Conservation (phyloP, 176 grass and related monocot species). For the Ampelocalamus luodianensis region DNA sequence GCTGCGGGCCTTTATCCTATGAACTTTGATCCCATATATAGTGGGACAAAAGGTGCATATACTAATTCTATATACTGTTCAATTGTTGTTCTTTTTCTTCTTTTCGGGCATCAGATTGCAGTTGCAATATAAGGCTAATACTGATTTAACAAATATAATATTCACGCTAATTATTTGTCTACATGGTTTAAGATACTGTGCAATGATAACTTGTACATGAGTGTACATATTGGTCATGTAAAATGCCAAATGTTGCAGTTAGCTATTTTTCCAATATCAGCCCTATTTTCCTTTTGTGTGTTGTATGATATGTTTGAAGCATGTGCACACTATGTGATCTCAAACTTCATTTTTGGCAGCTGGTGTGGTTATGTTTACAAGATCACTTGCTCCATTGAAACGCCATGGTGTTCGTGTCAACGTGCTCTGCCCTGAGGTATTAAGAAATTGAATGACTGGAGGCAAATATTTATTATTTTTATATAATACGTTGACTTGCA, state of each 20-base stretch:
- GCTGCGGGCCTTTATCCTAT: constrained; percentile 89
- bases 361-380: constrained; percentile 93
- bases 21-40: constrained; percentile 74
- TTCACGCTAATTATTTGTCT: constrained; percentile 7
- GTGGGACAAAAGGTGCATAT: constrained; percentile 81
- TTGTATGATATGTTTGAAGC: constrained; percentile 1
- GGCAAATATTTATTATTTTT: constrained; percentile 34
- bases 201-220: background rate
- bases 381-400: constrained; percentile 85
- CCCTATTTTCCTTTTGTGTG: background rate
- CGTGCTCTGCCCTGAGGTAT: constrained; percentile 95
- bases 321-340: background rate
- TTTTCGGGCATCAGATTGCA: background rate
- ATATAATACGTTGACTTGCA: constrained; percentile 4
- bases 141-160: constrained; percentile 30
- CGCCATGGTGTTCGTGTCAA: constrained; percentile 83
- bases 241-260: background rate
- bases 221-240: constrained; percentile 18
- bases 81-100: constrained; percentile 12
- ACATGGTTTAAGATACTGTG: background rate
- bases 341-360: constrained; percentile 58
- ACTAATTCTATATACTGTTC: background rate
- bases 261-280: constrained; percentile 4
- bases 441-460: constrained; percentile 18
- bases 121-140: background rate